Base-by-base conservation (phyloP, 75 land plant genomes). In the Picea glauca region DNA sequence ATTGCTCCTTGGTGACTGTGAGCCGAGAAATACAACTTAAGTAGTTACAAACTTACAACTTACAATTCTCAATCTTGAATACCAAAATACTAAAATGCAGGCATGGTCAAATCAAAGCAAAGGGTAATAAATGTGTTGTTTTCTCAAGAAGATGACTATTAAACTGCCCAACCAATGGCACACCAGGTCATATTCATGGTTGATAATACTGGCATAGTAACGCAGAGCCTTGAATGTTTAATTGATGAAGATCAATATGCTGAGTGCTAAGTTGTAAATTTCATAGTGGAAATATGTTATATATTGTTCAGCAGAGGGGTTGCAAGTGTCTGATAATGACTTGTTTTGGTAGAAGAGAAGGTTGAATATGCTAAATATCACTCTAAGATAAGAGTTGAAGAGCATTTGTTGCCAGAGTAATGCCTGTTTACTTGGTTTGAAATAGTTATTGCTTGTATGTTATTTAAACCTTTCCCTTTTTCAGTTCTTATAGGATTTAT, bases 281-380 rank as follows among this genome's bases (percentile, higher is more conserved):
- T 17, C 72, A 35, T 1, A 67, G 46, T 38, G 40, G 9, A 31
- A 64, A 64, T 31, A 32, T 17, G 32, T 64, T 13, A 31, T 64
- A 64, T 64, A 32, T 32, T 32, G 15, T 3, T 30, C 30, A 17
- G 2, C 30, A 31, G 30, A 35, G 38, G 67, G 15, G 67, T 70
- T 43, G 21, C 54, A 70, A 15, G 4, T 70, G 7, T 70, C 20
- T 11, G 7, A 21, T n/a, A 38, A 23, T 2, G 18, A 20, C 73
- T 20, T 8, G n/a, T 70, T 70, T 70, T n/a, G 73, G n/a, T 70
- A 8, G 54, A 70, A 40, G 9, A 70, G n/a, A 40, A 18, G 56
- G 56, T 70, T 70, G n/a, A 43, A 38, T 70, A 70, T 70, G 20
- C 20, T 33, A 66, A 33, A 33, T 66, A 66, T 66, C 38, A 32